Percentiles rank a stretch among this genome's conserved stretches.
These are phyloP conservation scores for Lagenidium sp. DNA, from an alignment of 352 stramenopile genomes.

Conservation along the genomic window DNA sequence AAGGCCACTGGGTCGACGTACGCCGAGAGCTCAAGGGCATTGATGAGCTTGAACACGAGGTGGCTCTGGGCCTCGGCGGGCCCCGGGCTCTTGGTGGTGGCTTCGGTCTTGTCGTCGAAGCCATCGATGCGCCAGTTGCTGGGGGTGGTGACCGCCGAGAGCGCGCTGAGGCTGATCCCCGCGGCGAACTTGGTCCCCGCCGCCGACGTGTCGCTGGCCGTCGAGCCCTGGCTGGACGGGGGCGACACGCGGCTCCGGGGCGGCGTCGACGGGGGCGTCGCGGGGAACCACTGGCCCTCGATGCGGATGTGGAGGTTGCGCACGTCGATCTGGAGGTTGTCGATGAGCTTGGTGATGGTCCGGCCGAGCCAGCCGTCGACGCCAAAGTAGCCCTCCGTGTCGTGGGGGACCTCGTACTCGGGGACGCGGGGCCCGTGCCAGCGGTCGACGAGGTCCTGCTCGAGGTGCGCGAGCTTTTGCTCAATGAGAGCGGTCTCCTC, in stretches of 20 bases:
- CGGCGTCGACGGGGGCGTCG: conserved; percentile 10
- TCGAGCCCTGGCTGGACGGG: conserved; percentile 2
- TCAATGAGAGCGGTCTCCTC: conserved; percentile 48
- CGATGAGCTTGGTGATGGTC: conserved; percentile 86
- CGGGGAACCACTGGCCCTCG: conserved; percentile 61
- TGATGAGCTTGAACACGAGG: conserved; percentile 85
- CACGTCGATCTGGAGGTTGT: conserved; percentile 86
- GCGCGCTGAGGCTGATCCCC: conserved; percentile 66
- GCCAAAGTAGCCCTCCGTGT: conserved; percentile 84
- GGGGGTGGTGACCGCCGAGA: conserved; percentile 81
- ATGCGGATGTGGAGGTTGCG: conserved; percentile 83
- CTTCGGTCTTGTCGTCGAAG: conserved; percentile 35
- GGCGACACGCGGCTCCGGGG: conserved; percentile 17
- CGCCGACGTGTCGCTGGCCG: neutral
- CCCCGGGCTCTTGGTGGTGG: conserved; percentile 17
- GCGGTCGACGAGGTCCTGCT: conserved; percentile 73
- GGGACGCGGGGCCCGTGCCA: conserved; percentile 64
- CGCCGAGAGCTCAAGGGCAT: conserved; percentile 73
- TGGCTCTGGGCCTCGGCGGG: conserved; percentile 9
- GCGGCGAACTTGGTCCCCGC: conserved; percentile 47
- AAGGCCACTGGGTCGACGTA: conserved; percentile 82
- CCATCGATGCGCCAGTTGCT: conserved; percentile 77
- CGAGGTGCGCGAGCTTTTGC: conserved; percentile 58
- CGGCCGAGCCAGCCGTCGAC: conserved; percentile 83
- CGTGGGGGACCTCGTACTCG: conserved; percentile 51